phyloP scores from a whole-genome alignment of 129 eudicot species.

The Chrysanthemum lavandulifolium region DNA sequence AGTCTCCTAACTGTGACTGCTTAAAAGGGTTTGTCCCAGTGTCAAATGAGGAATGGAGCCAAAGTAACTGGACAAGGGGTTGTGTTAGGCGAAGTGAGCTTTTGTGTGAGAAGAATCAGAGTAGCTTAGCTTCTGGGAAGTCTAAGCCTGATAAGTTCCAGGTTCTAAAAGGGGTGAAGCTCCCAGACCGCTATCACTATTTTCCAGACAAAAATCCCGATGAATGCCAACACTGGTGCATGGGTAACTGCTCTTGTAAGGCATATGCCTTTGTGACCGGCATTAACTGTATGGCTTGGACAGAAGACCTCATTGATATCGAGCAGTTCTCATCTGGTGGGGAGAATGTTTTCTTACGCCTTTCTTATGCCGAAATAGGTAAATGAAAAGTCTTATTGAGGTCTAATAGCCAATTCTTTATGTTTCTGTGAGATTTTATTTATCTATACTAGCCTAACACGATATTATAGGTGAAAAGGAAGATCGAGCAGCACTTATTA shows the following conservation, averaged over 20 bases:
- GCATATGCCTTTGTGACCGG: conserved; percentile 39
- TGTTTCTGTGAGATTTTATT: not conserved
- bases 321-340: conserved; percentile 28
- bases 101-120: not conserved
- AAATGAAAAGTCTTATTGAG: too few relatives aligned
- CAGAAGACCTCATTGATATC: conserved; percentile 30
- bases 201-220: too few relatives aligned
- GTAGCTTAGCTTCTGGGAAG: conserved; percentile 7
- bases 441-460: not conserved
- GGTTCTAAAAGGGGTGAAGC: conserved; percentile 19
- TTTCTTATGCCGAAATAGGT: conserved; percentile 37
- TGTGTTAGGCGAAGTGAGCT: conserved; percentile 11
- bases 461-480: not conserved
- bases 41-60: not conserved
- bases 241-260: conserved; percentile 37
- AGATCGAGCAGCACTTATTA: not conserved
- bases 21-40: conserved; percentile 34
- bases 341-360: conserved; percentile 37
- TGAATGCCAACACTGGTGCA: conserved; percentile 30
- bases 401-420: not conserved
- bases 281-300: conserved; percentile 42
- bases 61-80: conserved; percentile 11
- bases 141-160: conserved; percentile 33
- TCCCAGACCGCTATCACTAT: conserved; percentile 29
- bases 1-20: conserved; percentile 31